Base-by-base conservation (phyloP, 2,329 filamentous ascomycete species). In the Trichoderma harzianum region DNA sequence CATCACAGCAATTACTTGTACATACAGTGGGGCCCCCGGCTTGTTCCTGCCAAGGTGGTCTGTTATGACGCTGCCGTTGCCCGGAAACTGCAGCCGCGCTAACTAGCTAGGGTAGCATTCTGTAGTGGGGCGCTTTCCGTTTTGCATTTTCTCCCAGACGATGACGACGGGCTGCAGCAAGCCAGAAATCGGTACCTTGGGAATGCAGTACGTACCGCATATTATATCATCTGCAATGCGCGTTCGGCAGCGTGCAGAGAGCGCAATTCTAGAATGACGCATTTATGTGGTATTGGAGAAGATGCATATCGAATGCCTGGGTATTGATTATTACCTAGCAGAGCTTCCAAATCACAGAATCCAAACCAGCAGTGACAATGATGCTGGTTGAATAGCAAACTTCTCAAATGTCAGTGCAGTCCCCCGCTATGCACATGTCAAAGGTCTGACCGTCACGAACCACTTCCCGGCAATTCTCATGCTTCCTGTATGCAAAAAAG, bases 1-100 rank as follows among this genome's bases (percentile, higher is more conserved):
- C 66, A 69, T 69, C 66, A 36, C 34, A 43, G 30, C 55, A 43
- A 43, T 21, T 30, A 32, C 34, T 36, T 36, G 34, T 36, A 36
- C 26, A 32, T 39, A 39, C 7, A 24, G 53, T 60, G 66, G 66
- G 55, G 66, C 66, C 55, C 53, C 32, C 39, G 36, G n/a, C 39
- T 51, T 61, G 66, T 69, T 69, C 66, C 66, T 69, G 66, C 57
- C 66, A 62, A 69, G 66, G 66, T 69, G 66, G 36, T 69, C 66
- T 69, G 66, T 69, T 62, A 69, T 69, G 66, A 69, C 66, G 66
- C 66, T 69, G 66, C 60, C 66, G 66, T 69, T 69, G 66, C 66
- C 66, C 66, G 66, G 66, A 62, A 69, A 69, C 66, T 62, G 28
- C 66, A 62, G 57, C 66, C 57, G 66, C 66, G 66, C 66, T 69